Evolutionary conservation across 208 protist genomes (phyloP).

Genomic region (Wallacemonas rigidus): DNA sequence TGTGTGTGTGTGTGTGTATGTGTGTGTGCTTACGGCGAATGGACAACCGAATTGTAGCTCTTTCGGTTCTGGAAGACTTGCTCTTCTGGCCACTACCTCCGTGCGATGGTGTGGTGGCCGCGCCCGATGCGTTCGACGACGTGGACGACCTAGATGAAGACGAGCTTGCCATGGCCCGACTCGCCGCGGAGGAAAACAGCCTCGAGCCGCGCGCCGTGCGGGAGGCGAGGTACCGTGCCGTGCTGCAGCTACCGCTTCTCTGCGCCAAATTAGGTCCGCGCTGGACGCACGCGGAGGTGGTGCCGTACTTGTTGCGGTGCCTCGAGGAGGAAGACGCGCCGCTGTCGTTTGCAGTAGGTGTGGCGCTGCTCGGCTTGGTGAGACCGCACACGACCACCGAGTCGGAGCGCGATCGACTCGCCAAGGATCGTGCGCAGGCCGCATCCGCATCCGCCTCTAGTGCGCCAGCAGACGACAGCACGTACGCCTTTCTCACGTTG

Average conservation of each 20-base stretch:
- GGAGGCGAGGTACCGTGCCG: conserved; percentile 52
- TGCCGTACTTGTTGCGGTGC: conserved; percentile 80
- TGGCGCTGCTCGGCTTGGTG: conserved; percentile 60
- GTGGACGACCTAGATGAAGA: conserved; percentile 27
- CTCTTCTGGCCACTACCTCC: conserved; percentile 66
- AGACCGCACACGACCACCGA: conserved; percentile 22
- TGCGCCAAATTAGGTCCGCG: conserved; percentile 47
- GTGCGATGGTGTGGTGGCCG: conserved; percentile 14
- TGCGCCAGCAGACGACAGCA: background rate
- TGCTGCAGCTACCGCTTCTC: conserved; percentile 62
- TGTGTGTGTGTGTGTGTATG: too few relatives aligned
- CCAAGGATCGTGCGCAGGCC: background rate
- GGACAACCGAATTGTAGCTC: conserved; percentile 65
- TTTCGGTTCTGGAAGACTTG: conserved; percentile 77
- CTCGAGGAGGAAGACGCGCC: conserved; percentile 74
- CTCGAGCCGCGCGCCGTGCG: conserved; percentile 52
- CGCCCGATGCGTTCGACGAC: conserved; percentile 21
- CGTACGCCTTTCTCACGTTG: conserved; percentile 28
- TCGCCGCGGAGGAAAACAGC: conserved; percentile 39
- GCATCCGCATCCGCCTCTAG: background rate
- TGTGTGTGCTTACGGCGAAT: conserved; percentile 16
- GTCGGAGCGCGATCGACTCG: conserved; percentile 2
- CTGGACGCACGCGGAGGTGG: conserved; percentile 59
- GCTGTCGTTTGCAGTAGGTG: conserved; percentile 51
- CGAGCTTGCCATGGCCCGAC: conserved; percentile 29